phyloP scores from a whole-genome alignment of 441 rosid genomes.

The Bruguiera hainesii region DNA sequence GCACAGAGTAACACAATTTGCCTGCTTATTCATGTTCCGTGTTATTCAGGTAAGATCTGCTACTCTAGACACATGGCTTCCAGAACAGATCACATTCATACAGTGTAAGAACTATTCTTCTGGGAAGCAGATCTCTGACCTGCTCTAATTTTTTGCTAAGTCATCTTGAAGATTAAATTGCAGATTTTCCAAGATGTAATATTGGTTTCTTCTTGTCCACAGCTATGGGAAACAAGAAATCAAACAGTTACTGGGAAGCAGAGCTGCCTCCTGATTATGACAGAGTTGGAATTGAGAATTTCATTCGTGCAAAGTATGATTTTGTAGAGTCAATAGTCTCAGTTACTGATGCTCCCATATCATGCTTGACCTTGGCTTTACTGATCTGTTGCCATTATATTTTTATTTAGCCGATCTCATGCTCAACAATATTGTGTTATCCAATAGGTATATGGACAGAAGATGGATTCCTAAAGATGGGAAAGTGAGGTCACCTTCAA shows the following conservation, averaged over 20 bases:
- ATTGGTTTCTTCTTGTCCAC: conserved; percentile 22
- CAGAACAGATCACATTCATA: conserved; percentile 94
- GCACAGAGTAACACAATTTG: too few species aligned
- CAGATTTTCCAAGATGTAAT: background rate
- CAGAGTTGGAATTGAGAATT: conserved; percentile 93
- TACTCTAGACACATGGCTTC: conserved; percentile 98
- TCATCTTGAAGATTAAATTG: conserved; percentile 6
- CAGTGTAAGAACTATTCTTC: conserved; percentile 56
- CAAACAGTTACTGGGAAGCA: conserved; percentile 98
- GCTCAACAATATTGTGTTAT: background rate
- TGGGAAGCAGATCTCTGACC: conserved; percentile 40
- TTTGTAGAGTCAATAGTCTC: conserved; percentile 2
- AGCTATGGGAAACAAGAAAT: conserved; percentile 97
- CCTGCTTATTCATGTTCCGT: background rate
- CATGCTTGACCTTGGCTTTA: too few species aligned
- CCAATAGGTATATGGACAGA: conserved; percentile 50
- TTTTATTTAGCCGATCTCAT: background rate
- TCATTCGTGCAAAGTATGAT: conserved; percentile 90
- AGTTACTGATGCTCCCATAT: background rate
- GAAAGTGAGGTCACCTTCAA: conserved; percentile 32
- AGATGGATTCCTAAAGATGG: conserved; percentile 54
- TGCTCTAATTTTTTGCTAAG: conserved; percentile 6
- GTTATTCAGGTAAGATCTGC: conserved; percentile 84
- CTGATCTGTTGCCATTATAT: background rate
- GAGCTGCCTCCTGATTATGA: conserved; percentile 88